phyloP scores from a whole-genome alignment of 1,139 yeast genomes.

The Casaregolazyma lundiana region DNA sequence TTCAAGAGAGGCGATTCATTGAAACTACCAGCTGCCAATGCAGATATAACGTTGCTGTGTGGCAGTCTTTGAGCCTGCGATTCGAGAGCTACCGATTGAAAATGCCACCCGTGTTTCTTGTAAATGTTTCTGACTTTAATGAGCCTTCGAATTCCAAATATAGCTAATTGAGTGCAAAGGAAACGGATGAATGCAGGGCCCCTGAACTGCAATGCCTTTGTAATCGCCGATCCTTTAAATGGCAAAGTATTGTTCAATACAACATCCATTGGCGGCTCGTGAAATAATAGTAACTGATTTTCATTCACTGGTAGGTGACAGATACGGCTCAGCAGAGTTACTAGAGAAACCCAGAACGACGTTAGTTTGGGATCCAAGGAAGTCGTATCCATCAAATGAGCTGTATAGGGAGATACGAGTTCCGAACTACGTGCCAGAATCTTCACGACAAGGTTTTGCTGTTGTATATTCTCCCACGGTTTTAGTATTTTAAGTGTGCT shows the following conservation, averaged over 20 bases:
- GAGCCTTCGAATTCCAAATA: slow-evolving; percentile 52
- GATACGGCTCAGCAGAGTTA: slow-evolving; percentile 56
- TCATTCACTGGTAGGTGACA: slow-evolving; percentile 45
- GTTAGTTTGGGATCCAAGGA: slow-evolving; percentile 65
- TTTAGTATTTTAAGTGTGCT: slow-evolving; percentile 60
- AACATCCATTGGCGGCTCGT: slow-evolving; percentile 25
- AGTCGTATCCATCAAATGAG: slow-evolving; percentile 44
- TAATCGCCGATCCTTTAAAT: slow-evolving; percentile 55
- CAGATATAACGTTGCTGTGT: slow-evolving; percentile 38
- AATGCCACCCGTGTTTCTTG: slow-evolving; percentile 40
- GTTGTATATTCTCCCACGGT: slow-evolving; percentile 74
- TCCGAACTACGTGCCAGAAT: slow-evolving; percentile 59
- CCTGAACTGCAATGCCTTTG: slow-evolving; percentile 50
- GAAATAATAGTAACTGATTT: slow-evolving; percentile 17
- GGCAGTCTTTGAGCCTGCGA: slow-evolving; percentile 43
- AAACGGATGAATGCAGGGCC: slow-evolving; percentile 60
- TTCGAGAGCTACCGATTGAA: slow-evolving; percentile 36
- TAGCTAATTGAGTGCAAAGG: slow-evolving; percentile 56
- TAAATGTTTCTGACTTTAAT: slow-evolving; percentile 38
- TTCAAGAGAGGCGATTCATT: slow-evolving; percentile 38
- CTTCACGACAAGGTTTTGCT: slow-evolving; percentile 51
- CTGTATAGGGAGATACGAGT: slow-evolving; percentile 66
- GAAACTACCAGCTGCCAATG: slow-evolving; percentile 37
- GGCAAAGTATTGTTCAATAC: slow-evolving; percentile 62
- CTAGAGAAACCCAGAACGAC: slow-evolving; percentile 78